Evolutionary conservation across 139 green algal genomes (phyloP).

Genomic region (Chlorella sorokiniana): DNA sequence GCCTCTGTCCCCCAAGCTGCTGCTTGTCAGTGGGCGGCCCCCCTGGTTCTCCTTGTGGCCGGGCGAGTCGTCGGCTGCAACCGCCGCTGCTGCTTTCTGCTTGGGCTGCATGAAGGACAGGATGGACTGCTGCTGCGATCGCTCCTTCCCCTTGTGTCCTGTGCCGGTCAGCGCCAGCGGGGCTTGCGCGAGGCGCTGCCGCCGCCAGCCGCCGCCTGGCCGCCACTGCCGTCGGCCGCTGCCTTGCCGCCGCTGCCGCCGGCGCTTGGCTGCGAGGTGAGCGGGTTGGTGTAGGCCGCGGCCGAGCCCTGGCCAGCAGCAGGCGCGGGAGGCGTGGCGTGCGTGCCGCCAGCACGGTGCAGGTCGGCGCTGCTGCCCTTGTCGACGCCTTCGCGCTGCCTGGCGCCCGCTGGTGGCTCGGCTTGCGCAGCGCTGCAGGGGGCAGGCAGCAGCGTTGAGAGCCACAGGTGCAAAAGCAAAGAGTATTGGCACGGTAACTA

Average conservation of each 20-base stretch:
- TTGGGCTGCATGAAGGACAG: too few species aligned
- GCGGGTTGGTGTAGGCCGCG: conserved; percentile 6
- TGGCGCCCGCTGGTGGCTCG: too few species aligned
- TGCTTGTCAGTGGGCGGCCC: not conserved
- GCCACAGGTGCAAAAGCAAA: too few species aligned
- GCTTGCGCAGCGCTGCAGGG: too few species aligned
- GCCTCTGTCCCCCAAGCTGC: not conserved
- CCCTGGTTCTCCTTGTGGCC: conserved; percentile 15
- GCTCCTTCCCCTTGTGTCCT: not conserved
- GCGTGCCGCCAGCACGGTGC: not conserved
- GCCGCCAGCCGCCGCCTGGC: not conserved
- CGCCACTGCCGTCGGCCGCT: not conserved
- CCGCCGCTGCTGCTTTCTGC: not conserved
- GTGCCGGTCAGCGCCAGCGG: too few species aligned
- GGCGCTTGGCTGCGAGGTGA: not conserved
- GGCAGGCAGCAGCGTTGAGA: too few species aligned
- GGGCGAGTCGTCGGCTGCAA: conserved; percentile 11
- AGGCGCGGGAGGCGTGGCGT: not conserved
- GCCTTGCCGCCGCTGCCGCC: not conserved
- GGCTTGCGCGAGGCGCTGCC: not conserved
- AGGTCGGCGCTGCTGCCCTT: not conserved
- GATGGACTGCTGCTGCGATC: not conserved
- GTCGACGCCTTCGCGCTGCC: not conserved
- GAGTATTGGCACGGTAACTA: too few species aligned
- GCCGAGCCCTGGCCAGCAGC: not conserved